phyloP scores from a whole-genome alignment of 768 basidiomycete species.

The Austroboletus festivus region DNA sequence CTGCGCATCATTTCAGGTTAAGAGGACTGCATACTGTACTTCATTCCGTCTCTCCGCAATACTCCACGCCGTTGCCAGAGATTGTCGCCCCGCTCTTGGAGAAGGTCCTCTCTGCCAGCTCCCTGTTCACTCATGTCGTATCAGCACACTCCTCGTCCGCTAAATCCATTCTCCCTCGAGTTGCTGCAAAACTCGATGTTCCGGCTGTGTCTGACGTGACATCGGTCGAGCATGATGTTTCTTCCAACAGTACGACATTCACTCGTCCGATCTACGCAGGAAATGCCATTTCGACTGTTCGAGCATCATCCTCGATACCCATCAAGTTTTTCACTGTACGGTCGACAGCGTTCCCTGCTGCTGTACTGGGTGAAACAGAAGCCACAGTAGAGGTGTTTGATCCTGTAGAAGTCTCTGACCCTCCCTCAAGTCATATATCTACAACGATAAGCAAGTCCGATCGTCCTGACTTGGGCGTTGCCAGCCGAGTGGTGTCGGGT shows the following conservation, averaged over 20 bases:
- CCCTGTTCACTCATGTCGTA: conserved; percentile 84
- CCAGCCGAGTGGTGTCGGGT: conserved; percentile 87
- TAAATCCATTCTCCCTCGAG: conserved; percentile 89
- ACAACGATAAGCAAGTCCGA: conserved; percentile 85
- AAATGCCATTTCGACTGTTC: conserved; percentile 92
- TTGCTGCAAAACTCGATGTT: conserved; percentile 84
- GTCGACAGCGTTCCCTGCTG: conserved; percentile 83
- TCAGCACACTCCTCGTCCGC: conserved; percentile 89
- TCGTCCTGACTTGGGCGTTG: conserved; percentile 87
- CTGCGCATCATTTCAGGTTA: conserved; percentile 40
- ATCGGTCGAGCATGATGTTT: conserved; percentile 67
- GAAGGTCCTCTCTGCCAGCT: conserved; percentile 59
- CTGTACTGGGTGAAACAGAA: conserved; percentile 43
- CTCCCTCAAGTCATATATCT: conserved; percentile 56
- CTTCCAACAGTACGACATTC: conserved; percentile 78
- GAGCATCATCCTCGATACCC: conserved; percentile 68
- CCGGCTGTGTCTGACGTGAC: conserved; percentile 92
- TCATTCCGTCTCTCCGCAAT: conserved; percentile 67
- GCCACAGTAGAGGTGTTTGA: conserved; percentile 62
- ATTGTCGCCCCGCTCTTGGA: conserved; percentile 79
- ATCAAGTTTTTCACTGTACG: conserved; percentile 96
- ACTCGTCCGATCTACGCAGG: conserved; percentile 96
- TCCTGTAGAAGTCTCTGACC: conserved; percentile 56
- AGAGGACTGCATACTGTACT: conserved; percentile 66
- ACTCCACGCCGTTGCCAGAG: conserved; percentile 70